Evolutionary conservation across 1,284 basidiomycete species (phyloP).

Genomic region (Apiotrichum porosum): DNA sequence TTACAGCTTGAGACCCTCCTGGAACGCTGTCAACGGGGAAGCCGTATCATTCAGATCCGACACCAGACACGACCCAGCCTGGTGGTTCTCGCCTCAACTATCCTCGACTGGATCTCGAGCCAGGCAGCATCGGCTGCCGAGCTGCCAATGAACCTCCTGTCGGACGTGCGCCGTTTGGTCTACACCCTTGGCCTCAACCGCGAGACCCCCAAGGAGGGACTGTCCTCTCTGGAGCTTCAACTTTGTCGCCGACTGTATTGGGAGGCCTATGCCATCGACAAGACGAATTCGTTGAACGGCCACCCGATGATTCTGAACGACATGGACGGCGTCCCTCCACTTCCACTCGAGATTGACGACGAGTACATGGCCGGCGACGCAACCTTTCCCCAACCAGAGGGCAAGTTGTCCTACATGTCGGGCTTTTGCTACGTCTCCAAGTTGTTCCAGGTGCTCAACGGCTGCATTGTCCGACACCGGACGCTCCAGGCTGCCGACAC

Average conservation of each 20-base stretch:
- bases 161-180: conserved; percentile 20
- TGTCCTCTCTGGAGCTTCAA: conserved; percentile 18
- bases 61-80: conserved; percentile 18
- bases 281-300: conserved; percentile 25
- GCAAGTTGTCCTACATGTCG: conserved; percentile 16
- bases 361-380: conserved; percentile 10
- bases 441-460: conserved; percentile 22
- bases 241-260: conserved; percentile 24
- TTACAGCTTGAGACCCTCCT: conserved; percentile 16
- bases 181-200: conserved; percentile 21
- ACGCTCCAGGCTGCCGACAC: conserved; percentile 11
- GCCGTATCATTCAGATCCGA: conserved; percentile 21
- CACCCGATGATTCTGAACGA: conserved; percentile 14
- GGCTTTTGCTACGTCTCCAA: conserved; percentile 17
- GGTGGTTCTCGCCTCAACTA: conserved; percentile 15
- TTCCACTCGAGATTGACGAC: conserved; percentile 27
- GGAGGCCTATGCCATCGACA: conserved; percentile 16
- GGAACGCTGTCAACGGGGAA: conserved; percentile 20
- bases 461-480: conserved; percentile 25
- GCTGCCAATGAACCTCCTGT: conserved; percentile 12
- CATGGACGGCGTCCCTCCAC: conserved; percentile 21
- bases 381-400: conserved; percentile 3
- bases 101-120: conserved; percentile 12
- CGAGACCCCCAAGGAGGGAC: conserved; percentile 7
- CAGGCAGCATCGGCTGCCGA: conserved; percentile 14